Base-by-base conservation (phyloP, 1,139 yeast species). In the Zygoascus sp. region DNA sequence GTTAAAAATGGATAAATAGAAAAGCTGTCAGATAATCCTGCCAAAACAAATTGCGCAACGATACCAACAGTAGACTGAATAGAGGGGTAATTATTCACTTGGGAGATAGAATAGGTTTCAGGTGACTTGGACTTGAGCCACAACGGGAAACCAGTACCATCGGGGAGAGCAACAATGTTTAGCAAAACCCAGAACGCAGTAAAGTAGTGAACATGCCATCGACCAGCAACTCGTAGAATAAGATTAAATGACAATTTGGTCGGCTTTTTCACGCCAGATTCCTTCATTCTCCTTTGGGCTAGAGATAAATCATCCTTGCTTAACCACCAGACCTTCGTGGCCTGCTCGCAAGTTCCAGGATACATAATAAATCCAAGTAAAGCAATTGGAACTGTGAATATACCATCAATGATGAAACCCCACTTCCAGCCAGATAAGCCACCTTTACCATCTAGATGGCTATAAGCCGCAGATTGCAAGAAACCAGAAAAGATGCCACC, bases 321-420 rank as follows among this genome's bases (percentile, higher is more conserved):
- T 11, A 66, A 52, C 65, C 68, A 66, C 52, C 57, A 56, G 1
- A 59, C 50, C 21, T 55, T 58, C 38, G 60, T 61, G 19, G 77
- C 73, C 16, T 64, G 67, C 11, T 57, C 54, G 1, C 90, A 89
- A 27, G 85, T 80, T 42, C 89, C 90, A 1, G 92, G 92, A 52
- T 82, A 70, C 51, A 74, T 58, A 56, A 76, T 73, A 55, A 80
- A 74, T 0, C 90, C 90, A 51, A 79, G 63, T 19, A 83, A 22
- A 11, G 84, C 88, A 46, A 83, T 78, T 0, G 80, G 80, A 27
- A 75, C 61, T 2, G 80, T 70, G 40, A 78, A 67, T 13, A 73
- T 62, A 3, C 79, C 80, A 55, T 77, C 81, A 51, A 77, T 67
- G 19, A 77, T 68, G 50, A 76, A 77, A 57, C 76, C 68, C 78